Percentiles rank a stretch among this genome's conserved stretches.
Evolutionary conservation across 1,284 basidiomycete genomes (phyloP).

Genomic region (Cryptococcus wingfieldii): DNA sequence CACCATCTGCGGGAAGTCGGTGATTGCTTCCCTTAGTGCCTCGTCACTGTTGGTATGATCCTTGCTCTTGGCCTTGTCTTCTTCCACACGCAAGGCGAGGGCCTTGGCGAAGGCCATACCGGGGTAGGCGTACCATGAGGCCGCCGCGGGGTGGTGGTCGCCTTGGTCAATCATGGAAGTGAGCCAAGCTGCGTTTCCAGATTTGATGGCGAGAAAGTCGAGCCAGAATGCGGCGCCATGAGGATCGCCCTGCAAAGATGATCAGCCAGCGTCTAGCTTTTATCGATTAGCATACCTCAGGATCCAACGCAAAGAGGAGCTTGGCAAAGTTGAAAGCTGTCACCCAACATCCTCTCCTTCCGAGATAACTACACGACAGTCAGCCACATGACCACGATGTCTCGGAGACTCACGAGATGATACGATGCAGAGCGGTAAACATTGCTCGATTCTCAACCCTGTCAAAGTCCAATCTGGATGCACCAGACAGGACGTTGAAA

Average conservation of each 20-base stretch:
- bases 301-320: constrained; percentile 74
- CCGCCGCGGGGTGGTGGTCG: constrained; percentile 48
- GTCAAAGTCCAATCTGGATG: constrained; percentile 79
- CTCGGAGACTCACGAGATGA: constrained; percentile 59
- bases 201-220: constrained; percentile 76
- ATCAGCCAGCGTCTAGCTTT: background rate
- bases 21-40: constrained; percentile 67
- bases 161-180: constrained; percentile 57
- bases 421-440: constrained; percentile 63
- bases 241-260: constrained; percentile 58
- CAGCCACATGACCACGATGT: background rate
- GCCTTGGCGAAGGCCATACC: constrained; percentile 77
- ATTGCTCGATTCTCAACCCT: constrained; percentile 47
- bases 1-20: constrained; percentile 72
- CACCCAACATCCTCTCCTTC: constrained; percentile 77
- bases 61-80: constrained; percentile 56
- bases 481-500: constrained; percentile 74
- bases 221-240: constrained; percentile 78
- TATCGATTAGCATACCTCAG: constrained; percentile 51
- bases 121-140: constrained; percentile 60
- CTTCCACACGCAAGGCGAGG: constrained; percentile 61
- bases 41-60: constrained; percentile 59
- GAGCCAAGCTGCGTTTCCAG: constrained; percentile 74
- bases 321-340: constrained; percentile 85
- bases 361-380: constrained; percentile 59